Base-by-base conservation (phyloP, 345 rosid genomes). In the Crucihimalaya himalaica region DNA sequence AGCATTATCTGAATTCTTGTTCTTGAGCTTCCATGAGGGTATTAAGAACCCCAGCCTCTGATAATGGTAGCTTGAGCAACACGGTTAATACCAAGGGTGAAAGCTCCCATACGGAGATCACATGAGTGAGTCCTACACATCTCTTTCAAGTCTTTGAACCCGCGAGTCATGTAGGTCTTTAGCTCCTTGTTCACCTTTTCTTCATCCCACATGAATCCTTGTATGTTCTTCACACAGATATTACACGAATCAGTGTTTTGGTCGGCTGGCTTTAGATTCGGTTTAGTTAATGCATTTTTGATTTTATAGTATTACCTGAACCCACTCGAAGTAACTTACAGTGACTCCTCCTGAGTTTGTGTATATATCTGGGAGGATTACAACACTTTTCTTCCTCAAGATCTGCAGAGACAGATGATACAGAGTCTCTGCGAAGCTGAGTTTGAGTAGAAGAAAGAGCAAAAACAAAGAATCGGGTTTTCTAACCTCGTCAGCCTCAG, bases 271-370 rank as follows among this genome's bases (percentile, higher is more conserved):
- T 48, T 19, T 18, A 32, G 27, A 32, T 56, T 35, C 23, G 14
- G 10, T 58, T 14, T 5, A 57, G 51, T 23, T 61, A 20, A 7
- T 32, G 11, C 18, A 69, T 32, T 69, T 14, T 63, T 43, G 27
- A 52, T 61, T 54, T 45, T 55, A 20, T 16, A 32, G 27, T 13
- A 29, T 27, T 87, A 90, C 98, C 97, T 91, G 97, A 77, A 91
- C 99, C 99, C 97, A 95, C 79, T 95, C 99, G 28, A 95, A 95
- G 92, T 95, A 90, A 71, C 97, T 95, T 50, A 95, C 97, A 5
- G 97, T 92, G 18, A 95, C 99, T 75, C 99, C 97, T 63, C 97
- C 97, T 0, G 99, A 89, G 83, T 95, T 95, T 16, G 99, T 93
- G 79, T 86, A 89, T 65, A 92, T 92, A 75, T 92, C 99, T 32